Conservation (phyloP, 495 filamentous ascomycete species). For the Gamarada debralockiae region DNA sequence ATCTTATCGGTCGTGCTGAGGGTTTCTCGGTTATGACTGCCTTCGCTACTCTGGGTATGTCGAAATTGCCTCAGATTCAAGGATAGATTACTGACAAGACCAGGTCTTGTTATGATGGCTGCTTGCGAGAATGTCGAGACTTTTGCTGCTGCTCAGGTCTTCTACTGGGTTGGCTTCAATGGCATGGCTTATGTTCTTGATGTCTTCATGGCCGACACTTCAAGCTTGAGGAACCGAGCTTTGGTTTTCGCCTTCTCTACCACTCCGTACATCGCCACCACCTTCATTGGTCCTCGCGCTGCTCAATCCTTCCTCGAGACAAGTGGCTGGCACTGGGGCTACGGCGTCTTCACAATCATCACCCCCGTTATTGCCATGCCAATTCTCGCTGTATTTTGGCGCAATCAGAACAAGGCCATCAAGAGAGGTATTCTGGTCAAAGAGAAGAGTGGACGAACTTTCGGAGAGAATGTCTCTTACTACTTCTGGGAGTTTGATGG, state of each 20-base stretch:
- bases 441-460: conserved; percentile 40
- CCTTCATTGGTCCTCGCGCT: conserved; percentile 38
- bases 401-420: conserved; percentile 47
- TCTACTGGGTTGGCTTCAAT: conserved; percentile 34
- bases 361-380: conserved; percentile 44
- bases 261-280: conserved; percentile 57
- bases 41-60: conserved; percentile 30
- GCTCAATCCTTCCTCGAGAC: conserved; percentile 35
- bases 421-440: conserved; percentile 32
- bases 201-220: conserved; percentile 59
- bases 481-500: conserved; percentile 61
- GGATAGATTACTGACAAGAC: conserved; percentile 1
- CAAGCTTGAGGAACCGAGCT: conserved; percentile 52
- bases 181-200: conserved; percentile 49
- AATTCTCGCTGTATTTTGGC: conserved; percentile 32
- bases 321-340: conserved; percentile 54
- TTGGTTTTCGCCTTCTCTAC: conserved; percentile 52
- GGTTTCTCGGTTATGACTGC: conserved; percentile 30
- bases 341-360: conserved; percentile 50
- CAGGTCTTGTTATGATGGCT: conserved; percentile 38
- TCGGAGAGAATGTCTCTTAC: conserved; percentile 41
- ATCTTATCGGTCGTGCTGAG: conserved; percentile 47
- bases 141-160: conserved; percentile 35
- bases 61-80: too few species aligned
- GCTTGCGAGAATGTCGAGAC: conserved; percentile 33